Conservation (phyloP, 2,329 filamentous ascomycete species). For the Phialophora tarda region DNA sequence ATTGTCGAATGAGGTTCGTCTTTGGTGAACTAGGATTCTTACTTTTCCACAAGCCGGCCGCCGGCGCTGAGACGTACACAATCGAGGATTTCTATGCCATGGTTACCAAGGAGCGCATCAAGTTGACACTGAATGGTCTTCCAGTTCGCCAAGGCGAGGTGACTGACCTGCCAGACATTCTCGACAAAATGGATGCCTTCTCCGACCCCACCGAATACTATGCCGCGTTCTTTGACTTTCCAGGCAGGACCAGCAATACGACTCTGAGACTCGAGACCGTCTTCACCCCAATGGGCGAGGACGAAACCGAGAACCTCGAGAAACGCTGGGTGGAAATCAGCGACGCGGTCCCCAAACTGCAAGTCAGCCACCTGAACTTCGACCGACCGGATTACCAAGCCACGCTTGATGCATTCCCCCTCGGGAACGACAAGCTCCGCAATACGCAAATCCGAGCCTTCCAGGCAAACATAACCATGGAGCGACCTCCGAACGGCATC, state of each 20-base stretch:
- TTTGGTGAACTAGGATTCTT: slow-evolving; percentile 51
- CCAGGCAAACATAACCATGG: slow-evolving; percentile 33
- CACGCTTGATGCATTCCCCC: slow-evolving; percentile 33
- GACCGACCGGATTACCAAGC: slow-evolving; percentile 40
- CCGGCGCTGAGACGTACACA: slow-evolving; percentile 41
- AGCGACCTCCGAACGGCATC: slow-evolving; percentile 30
- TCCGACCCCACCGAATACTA: slow-evolving; percentile 44
- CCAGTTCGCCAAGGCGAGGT: slow-evolving; percentile 32
- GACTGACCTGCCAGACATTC: slow-evolving; percentile 42
- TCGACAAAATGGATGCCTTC: slow-evolving; percentile 37
- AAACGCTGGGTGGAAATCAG: slow-evolving; percentile 36
- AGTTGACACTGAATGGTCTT: slow-evolving; percentile 42
- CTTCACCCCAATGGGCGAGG: slow-evolving; percentile 22
- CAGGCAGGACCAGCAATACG: slow-evolving; percentile 37
- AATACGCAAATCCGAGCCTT: slow-evolving; percentile 33
- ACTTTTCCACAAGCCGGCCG: slow-evolving; percentile 43
- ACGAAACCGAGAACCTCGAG: slow-evolving; percentile 29
- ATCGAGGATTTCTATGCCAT: slow-evolving; percentile 51
- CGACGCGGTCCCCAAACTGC: slow-evolving; percentile 50
- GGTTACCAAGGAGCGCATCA: slow-evolving; percentile 46
- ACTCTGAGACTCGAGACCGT: slow-evolving; percentile 48
- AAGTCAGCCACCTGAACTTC: slow-evolving; percentile 49
- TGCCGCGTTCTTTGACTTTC: slow-evolving; percentile 51
- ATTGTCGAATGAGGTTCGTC: slow-evolving; percentile 51
- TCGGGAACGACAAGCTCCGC: slow-evolving; percentile 28